These are phyloP conservation scores for Aspergillus wentii DNA, from an alignment of 495 filamentous ascomycete species.

Conservation along the genomic window DNA sequence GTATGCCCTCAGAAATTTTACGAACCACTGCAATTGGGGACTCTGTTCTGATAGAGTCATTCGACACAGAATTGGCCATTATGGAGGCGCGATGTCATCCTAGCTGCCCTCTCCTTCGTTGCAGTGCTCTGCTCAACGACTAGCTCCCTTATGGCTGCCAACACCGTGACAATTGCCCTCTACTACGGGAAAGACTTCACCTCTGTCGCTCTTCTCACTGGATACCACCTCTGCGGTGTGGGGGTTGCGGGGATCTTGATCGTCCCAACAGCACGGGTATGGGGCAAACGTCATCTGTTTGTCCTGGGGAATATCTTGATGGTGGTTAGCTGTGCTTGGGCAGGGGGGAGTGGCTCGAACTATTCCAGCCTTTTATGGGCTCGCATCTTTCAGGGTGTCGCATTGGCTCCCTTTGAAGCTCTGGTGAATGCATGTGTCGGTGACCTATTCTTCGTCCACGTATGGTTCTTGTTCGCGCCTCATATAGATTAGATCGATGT, in stretches of 20 bases:
- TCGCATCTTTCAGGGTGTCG: constrained; percentile 69
- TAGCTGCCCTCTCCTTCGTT: constrained; percentile 68
- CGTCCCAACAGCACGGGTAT: constrained; percentile 83
- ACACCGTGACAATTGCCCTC: constrained; percentile 66
- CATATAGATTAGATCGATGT: no score
- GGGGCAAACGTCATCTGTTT: constrained; percentile 88
- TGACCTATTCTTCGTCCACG: constrained; percentile 74
- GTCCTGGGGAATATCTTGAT: constrained; percentile 72
- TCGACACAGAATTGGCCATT: constrained; percentile 80
- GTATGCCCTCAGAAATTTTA: constrained; percentile 27
- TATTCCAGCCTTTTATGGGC: constrained; percentile 72
- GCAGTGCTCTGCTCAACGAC: constrained; percentile 78
- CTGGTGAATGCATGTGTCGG: constrained; percentile 74
- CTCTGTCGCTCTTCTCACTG: constrained; percentile 74
- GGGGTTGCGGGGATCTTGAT: constrained; percentile 76
- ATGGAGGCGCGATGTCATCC: constrained; percentile 80
- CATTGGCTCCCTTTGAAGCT: constrained; percentile 70
- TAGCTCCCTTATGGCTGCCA: constrained; percentile 80
- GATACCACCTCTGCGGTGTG: constrained; percentile 81
- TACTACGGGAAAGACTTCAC: constrained; percentile 59
- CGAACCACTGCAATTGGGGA: constrained; percentile 7
- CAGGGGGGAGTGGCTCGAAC: constrained; percentile 59
- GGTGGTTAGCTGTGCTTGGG: constrained; percentile 71
- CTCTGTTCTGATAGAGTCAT: background rate
- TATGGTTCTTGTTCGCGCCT: constrained; percentile 32